Percentiles rank a stretch among this genome's conserved stretches.
These are phyloP conservation scores for Pneumocystis canis DNA, from an alignment of 1,139 yeast genomes.

Conservation along the genomic window DNA sequence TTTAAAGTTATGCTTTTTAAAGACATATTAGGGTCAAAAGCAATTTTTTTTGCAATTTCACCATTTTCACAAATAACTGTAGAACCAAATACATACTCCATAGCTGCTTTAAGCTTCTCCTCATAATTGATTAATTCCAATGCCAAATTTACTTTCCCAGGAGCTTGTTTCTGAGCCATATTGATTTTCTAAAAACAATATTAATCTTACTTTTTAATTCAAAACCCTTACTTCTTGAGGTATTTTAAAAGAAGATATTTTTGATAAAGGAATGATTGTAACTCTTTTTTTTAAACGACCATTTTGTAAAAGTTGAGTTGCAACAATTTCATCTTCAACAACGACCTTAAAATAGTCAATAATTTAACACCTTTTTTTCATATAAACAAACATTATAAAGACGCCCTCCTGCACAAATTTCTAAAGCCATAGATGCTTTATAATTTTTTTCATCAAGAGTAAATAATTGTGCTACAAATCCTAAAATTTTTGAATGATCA, in stretches of 20 bases:
- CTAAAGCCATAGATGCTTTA: slow-evolving; percentile 67
- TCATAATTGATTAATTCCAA: slow-evolving; percentile 65
- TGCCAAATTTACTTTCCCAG: slow-evolving; percentile 79
- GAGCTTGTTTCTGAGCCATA: slow-evolving; percentile 55
- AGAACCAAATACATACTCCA: slow-evolving; percentile 83
- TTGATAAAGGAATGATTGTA: slow-evolving; percentile 83
- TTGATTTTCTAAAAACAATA: slow-evolving; percentile 18
- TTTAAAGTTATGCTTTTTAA: slow-evolving; percentile 81
- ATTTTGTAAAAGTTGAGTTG: slow-evolving; percentile 60
- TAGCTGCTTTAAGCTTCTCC: slow-evolving; percentile 55
- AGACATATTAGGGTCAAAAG: slow-evolving; percentile 69
- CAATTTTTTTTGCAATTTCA: slow-evolving; percentile 70
- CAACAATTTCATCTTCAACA: slow-evolving; percentile 76
- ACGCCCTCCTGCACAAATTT: slow-evolving; percentile 88
- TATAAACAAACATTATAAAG: slow-evolving; percentile 42
- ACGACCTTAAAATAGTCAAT: slow-evolving; percentile 30
- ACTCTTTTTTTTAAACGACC: slow-evolving; percentile 73
- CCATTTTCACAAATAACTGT: slow-evolving; percentile 79
- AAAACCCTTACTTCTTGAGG: slow-evolving; percentile 18
- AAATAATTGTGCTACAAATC: slow-evolving; percentile 81
- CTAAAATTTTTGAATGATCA: slow-evolving; percentile 52
- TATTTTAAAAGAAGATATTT: slow-evolving; percentile 42
- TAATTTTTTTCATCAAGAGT: slow-evolving; percentile 42
- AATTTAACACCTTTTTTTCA: background rate
- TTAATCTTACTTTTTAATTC: background rate